Base-by-base conservation (phyloP, 441 rosid genomes). In the Lepidium campestre region DNA sequence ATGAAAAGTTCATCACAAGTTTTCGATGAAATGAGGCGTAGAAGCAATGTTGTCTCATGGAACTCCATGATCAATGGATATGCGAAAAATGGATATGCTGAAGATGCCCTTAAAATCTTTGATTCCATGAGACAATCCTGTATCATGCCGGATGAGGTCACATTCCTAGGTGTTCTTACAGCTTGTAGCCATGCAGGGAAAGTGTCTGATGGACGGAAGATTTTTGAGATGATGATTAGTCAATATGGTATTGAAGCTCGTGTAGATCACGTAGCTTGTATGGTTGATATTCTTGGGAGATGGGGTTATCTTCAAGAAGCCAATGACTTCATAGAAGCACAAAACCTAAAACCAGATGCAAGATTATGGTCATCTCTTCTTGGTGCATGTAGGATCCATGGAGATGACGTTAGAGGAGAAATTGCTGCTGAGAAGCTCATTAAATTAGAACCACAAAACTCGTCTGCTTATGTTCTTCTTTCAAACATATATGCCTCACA, bases 111-210 rank as follows among this genome's bases (percentile, higher is more conserved):
- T 19, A 71, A 79, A 62, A 49, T 79, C 36, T 90, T 88, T 62
- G 58, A 68, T 48, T 71, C 78, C 72, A 86, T 90, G 98, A 84
- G 82, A 74, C 82, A 76, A 70, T 61, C 85, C 22, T 64, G 54
- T 48, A 82, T 81, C 48, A 50, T 32, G 50, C 98, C 96, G 52
- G 97, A 93, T 74, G 91, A 90, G 39, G 68, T 93, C 63, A 93
- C 98, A 22, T 93, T 90, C 85, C 88, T 93, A 25, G 96, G 98
- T 55, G 84, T 86, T 71, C 96, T 93, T 35, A 88, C 94, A 49
- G 98, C 96, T 13, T 93, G 98, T 62, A 90, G 92, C 81, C 98
- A 93, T 83, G 84, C 96, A 31, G 98, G 98, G 70, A 84, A 59
- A 78, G 86, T 93, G 42, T 69, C 80, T 6, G 85, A 85, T 67